A percentile compares a stretch with the other conserved stretches of the same genome.
Evolutionary conservation across 2,329 filamentous ascomycete species (phyloP).

Genomic region (Bipolaris cookei): DNA sequence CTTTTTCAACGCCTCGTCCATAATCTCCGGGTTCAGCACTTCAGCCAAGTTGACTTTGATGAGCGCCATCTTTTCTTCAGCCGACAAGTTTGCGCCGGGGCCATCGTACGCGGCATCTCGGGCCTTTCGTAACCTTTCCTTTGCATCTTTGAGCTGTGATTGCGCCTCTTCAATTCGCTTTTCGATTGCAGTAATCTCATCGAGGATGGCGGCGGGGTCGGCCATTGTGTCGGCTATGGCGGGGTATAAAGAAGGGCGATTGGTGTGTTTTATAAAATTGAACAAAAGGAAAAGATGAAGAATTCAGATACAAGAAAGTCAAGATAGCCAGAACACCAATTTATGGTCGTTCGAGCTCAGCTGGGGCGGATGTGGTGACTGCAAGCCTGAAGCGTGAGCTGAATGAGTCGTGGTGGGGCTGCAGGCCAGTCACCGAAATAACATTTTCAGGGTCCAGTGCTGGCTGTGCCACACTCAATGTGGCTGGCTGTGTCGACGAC

Average conservation of each 20-base stretch:
- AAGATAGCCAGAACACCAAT: not conserved
- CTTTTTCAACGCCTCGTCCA: constrained; percentile 73
- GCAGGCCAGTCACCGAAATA: constrained; percentile 16
- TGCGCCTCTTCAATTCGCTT: constrained; percentile 42
- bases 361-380: constrained; percentile 11
- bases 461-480: constrained; percentile 12
- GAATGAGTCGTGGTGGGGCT: constrained; percentile 29
- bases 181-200: constrained; percentile 43
- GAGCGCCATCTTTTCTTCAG: constrained; percentile 70
- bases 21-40: constrained; percentile 82
- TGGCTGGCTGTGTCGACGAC: constrained; percentile 3
- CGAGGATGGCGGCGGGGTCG: constrained; percentile 38
- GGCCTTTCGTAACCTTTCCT: constrained; percentile 35
- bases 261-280: constrained; percentile 19
- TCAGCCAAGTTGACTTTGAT: constrained; percentile 84
- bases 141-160: constrained; percentile 39
- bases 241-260: constrained; percentile 35
- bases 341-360: constrained; percentile 14
- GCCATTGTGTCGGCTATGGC: constrained; percentile 44
- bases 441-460: constrained; percentile 16
- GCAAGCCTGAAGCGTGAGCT: constrained; percentile 19
- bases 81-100: constrained; percentile 49
- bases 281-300: not conserved
- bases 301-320: not conserved
- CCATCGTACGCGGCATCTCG: constrained; percentile 27